These are phyloP conservation scores for Cladosporium sp. DNA, from an alignment of 2,329 filamentous ascomycete genomes.

Conservation along the genomic window DNA sequence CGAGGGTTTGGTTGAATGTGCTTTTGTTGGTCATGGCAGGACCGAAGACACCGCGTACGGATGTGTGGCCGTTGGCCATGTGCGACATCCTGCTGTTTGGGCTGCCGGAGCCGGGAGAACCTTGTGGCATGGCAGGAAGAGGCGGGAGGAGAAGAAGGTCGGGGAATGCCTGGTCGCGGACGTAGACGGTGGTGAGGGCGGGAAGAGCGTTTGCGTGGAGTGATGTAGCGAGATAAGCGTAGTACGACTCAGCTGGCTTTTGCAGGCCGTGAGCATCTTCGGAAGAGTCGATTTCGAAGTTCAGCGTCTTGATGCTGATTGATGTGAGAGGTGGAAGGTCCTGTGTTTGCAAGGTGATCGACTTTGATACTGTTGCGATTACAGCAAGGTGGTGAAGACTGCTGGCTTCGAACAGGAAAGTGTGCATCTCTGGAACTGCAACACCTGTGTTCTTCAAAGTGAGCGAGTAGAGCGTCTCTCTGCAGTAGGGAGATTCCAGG, in stretches of 20 bases:
- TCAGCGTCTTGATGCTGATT: conserved; percentile 67
- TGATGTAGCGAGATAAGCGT: conserved; percentile 82
- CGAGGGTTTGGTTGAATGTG: conserved; percentile 57
- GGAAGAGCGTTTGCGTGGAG: conserved; percentile 76
- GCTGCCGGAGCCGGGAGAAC: conserved; percentile 33
- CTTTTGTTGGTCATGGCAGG: conserved; percentile 17
- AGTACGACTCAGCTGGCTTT: conserved; percentile 65
- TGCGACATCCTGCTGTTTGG: conserved; percentile 28
- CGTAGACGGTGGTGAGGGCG: conserved; percentile 74
- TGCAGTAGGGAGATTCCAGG: conserved; percentile 62
- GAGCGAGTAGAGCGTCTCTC: conserved; percentile 65
- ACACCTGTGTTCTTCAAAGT: conserved; percentile 74
- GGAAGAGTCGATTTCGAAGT: conserved; percentile 77
- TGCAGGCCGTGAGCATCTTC: conserved; percentile 60
- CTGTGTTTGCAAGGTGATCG: conserved; percentile 55
- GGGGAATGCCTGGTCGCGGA: conserved; percentile 80
- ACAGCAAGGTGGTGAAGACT: conserved; percentile 62
- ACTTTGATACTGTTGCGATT: conserved; percentile 56
- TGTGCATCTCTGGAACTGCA: conserved; percentile 61
- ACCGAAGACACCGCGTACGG: conserved; percentile 19
- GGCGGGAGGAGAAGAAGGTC: conserved; percentile 75
- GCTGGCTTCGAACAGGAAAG: conserved; percentile 61
- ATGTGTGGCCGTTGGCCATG: conserved; percentile 33
- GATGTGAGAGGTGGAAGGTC: conserved; percentile 67
- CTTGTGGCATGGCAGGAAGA: conserved; percentile 56